phyloP scores from a whole-genome alignment of 768 basidiomycete species.

The Tylopilus vinaceipallidus region DNA sequence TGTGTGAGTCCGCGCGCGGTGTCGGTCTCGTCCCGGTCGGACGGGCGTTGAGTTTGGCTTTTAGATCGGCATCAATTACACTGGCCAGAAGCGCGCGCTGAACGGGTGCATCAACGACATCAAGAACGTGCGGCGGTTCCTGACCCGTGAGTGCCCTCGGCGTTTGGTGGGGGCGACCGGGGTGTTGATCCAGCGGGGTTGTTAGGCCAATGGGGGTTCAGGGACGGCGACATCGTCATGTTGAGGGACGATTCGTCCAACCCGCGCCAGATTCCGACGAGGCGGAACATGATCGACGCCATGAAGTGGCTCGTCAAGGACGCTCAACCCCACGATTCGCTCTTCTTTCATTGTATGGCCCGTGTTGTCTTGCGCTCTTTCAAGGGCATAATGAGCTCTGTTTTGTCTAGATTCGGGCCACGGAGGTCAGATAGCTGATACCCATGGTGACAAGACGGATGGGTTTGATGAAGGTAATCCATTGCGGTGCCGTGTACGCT shows the following conservation, averaged over 20 bases:
- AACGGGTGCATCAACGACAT: constrained; percentile 84
- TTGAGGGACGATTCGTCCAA: constrained; percentile 47
- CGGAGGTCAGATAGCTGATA: constrained; percentile 86
- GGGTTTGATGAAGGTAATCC: constrained; percentile 82
- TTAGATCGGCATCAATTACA: constrained; percentile 81
- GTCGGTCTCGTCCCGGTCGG: not conserved
- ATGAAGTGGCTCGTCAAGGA: constrained; percentile 68
- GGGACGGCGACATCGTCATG: constrained; percentile 54
- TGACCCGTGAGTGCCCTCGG: constrained; percentile 46
- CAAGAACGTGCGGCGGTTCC: constrained; percentile 63
- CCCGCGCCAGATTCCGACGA: constrained; percentile 47
- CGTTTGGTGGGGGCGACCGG: not conserved
- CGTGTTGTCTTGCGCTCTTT: not conserved
- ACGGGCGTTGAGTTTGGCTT: not conserved
- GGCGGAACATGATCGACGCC: constrained; percentile 53
- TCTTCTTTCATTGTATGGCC: constrained; percentile 71
- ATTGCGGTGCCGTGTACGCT: too few species aligned
- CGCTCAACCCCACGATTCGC: constrained; percentile 66
- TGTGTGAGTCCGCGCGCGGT: constrained; percentile 30
- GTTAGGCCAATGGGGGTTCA: constrained; percentile 45
- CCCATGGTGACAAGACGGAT: constrained; percentile 74
- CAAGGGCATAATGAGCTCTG: not conserved
- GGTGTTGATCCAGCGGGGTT: not conserved
- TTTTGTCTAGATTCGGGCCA: constrained; percentile 78
- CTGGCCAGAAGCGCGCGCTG: constrained; percentile 59